A percentile compares a stretch with the other conserved stretches of the same genome.
Evolutionary conservation across 352 stramenopile genomes (phyloP).

Genomic region (Phytophthora sansomeana): DNA sequence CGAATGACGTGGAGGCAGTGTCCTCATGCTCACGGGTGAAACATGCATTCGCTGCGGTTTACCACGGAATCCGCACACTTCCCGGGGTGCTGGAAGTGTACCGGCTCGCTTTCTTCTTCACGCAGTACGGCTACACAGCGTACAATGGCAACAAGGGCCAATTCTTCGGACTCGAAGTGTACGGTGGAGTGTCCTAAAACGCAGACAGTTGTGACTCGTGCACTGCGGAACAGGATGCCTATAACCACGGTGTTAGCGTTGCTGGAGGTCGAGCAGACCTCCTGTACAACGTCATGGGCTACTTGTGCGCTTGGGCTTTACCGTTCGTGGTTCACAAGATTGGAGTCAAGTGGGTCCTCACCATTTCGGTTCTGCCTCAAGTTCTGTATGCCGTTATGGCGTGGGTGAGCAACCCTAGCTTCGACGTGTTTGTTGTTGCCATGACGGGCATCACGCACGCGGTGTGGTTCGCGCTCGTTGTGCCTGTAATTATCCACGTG

Average conservation of each 20-base stretch:
- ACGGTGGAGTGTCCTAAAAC: conserved; percentile 37
- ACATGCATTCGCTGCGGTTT: conserved; percentile 42
- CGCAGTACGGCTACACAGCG: conserved; percentile 53
- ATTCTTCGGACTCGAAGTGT: conserved; percentile 68
- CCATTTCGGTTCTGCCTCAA: conserved; percentile 43
- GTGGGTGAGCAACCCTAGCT: conserved; percentile 27
- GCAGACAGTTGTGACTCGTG: conserved; percentile 51
- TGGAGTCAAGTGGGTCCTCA: conserved; percentile 49
- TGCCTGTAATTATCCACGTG: conserved; percentile 57
- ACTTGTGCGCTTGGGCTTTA: conserved; percentile 48
- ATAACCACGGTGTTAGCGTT: conserved; percentile 51
- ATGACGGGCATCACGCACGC: conserved; percentile 44
- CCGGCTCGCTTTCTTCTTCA: conserved; percentile 45
- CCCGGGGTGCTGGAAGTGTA: conserved; percentile 41
- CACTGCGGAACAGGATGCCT: conserved; percentile 39
- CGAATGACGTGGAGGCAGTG: conserved; percentile 13
- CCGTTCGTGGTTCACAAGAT: conserved; percentile 48
- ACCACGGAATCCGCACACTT: conserved; percentile 40
- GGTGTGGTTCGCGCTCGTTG: conserved; percentile 50
- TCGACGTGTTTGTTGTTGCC: conserved; percentile 44
- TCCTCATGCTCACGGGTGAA: conserved; percentile 31
- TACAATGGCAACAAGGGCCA: conserved; percentile 74
- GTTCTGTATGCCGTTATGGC: conserved; percentile 44
- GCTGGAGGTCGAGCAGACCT: conserved; percentile 51
- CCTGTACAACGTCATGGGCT: conserved; percentile 48